Conservation (phyloP, 2,329 filamentous ascomycete genomes). For the Colletotrichum musicola region DNA sequence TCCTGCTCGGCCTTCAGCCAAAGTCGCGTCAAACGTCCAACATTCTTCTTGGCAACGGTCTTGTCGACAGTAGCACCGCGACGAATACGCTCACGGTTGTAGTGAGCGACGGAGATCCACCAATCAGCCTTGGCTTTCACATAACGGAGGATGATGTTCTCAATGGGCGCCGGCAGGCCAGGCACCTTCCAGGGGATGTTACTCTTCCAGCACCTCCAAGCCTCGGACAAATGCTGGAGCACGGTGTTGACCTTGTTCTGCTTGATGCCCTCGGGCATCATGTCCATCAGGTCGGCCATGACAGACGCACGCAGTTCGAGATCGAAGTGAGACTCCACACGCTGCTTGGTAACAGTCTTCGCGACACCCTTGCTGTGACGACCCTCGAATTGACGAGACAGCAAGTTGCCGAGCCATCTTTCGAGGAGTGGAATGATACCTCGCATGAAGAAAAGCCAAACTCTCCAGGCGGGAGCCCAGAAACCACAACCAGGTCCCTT, state of each 20-base stretch:
- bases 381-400: constrained; percentile 97
- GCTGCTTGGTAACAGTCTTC: constrained; percentile 99
- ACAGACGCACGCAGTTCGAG: constrained; percentile 96
- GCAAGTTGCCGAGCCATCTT: constrained; percentile 95
- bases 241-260: constrained; percentile 99
- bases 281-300: constrained; percentile 99
- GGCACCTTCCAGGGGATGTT: constrained; percentile 99
- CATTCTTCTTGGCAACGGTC: constrained; percentile 99
- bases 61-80: constrained; percentile 98
- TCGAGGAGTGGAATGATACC: constrained; percentile 97
- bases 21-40: constrained; percentile 91
- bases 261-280: constrained; percentile 99
- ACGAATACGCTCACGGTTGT: constrained; percentile 97
- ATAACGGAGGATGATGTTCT: constrained; percentile 98
- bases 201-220: constrained; percentile 99
- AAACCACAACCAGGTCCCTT: constrained; percentile 99
- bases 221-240: constrained; percentile 95
- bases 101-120: constrained; percentile 99
- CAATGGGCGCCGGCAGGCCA: constrained; percentile 93
- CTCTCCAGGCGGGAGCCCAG: constrained; percentile 98
- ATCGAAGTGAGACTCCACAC: constrained; percentile 98
- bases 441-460: constrained; percentile 99
- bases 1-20: constrained; percentile 99
- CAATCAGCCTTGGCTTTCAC: constrained; percentile 99
- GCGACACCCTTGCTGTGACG: constrained; percentile 98